phyloP scores from a whole-genome alignment of 2,329 filamentous ascomycete genomes.

The Sclerotinia glacialis region DNA sequence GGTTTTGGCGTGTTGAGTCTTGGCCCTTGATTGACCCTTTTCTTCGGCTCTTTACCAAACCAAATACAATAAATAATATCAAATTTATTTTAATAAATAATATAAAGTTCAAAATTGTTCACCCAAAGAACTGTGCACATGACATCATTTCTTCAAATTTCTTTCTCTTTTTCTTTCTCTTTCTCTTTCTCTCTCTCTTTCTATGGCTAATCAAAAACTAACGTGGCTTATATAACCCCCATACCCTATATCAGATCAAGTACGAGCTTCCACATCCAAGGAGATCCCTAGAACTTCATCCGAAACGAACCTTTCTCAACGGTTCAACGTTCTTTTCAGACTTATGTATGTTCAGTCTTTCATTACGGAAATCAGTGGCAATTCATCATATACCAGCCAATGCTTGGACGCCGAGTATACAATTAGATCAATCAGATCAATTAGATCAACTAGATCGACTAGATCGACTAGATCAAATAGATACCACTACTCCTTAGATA shows the following conservation, averaged over 20 bases:
- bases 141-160: constrained; percentile 3
- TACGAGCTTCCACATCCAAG: not conserved
- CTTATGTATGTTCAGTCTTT: no score
- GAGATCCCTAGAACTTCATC: not conserved
- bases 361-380: not conserved
- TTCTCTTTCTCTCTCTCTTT: not conserved
- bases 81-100: no score
- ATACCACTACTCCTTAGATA: no score
- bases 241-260: not conserved
- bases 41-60: not conserved
- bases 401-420: not conserved
- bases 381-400: not conserved
- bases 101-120: no score
- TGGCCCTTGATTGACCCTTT: not conserved
- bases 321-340: not conserved
- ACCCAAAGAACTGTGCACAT: not conserved
- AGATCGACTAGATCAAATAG: no score
- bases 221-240: constrained; percentile 6
- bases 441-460: no score
- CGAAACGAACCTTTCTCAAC: constrained; percentile 3
- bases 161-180: not conserved
- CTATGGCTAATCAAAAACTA: not conserved
- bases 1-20: no score
- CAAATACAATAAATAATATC: no score
- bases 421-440: no score